Evolutionary conservation across 257 asterid species (phyloP).

Genomic region (Scutellaria minor): DNA sequence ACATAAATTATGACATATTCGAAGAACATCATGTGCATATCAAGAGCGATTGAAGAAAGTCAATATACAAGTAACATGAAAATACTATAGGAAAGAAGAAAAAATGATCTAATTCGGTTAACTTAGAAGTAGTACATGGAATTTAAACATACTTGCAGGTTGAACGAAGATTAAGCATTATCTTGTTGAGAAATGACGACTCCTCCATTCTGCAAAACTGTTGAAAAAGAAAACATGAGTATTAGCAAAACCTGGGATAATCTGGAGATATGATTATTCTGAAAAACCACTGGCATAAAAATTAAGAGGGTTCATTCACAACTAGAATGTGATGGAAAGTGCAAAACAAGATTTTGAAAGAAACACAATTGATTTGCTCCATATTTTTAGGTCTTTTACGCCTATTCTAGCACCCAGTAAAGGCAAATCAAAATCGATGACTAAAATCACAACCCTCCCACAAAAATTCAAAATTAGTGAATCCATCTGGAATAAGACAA

Average conservation of each 20-base stretch:
- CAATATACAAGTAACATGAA: not conserved
- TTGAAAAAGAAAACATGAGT: not conserved
- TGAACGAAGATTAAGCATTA: conserved; percentile 71
- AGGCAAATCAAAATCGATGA: not conserved
- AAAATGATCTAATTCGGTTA: not conserved
- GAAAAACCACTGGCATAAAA: not conserved
- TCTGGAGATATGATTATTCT: not conserved
- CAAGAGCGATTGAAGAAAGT: not conserved
- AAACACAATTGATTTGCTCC: not conserved
- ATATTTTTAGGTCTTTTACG: not conserved
- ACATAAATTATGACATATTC: too few species aligned
- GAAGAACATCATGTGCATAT: too few species aligned
- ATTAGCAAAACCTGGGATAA: conserved; percentile 18
- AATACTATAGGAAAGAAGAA: not conserved
- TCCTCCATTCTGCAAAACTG: conserved; percentile 56
- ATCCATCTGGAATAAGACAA: conserved; percentile 70
- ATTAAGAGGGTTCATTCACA: not conserved
- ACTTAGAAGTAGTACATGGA: too few species aligned
- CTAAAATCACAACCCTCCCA: conserved; percentile 9
- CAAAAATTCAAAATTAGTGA: conserved; percentile 46
- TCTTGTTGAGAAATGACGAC: conserved; percentile 53
- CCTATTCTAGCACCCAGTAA: not conserved
- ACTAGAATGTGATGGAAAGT: not conserved
- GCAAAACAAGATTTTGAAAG: not conserved
- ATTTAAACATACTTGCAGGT: conserved; percentile 66